Conservation (phyloP, 306 rosid genomes). For the Acacia crassicarpa region DNA sequence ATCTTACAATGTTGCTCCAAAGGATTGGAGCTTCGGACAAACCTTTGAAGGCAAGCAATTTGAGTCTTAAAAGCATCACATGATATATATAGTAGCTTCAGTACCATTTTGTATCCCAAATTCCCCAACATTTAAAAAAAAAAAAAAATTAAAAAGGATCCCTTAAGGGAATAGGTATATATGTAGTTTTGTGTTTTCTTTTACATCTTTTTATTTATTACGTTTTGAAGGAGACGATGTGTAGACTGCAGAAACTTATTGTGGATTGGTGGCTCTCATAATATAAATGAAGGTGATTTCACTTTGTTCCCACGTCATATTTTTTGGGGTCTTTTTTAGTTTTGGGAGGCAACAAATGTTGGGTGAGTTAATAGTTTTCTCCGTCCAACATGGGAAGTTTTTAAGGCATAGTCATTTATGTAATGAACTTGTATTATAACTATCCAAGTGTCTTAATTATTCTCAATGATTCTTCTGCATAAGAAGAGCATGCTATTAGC, state of each 20-base stretch:
- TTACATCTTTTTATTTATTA: constrained; percentile 12
- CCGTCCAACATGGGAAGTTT: background rate
- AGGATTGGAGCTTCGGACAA: constrained; percentile 87
- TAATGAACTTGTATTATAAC: background rate
- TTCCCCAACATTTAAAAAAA: background rate
- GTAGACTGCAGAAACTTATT: constrained; percentile 35
- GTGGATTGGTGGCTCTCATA: constrained; percentile 32
- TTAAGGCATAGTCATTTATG: constrained; percentile 17
- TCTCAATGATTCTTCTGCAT: background rate
- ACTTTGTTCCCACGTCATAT: constrained; percentile 7
- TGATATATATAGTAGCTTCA: background rate
- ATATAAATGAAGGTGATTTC: background rate
- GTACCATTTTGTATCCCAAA: background rate
- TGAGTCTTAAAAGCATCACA: constrained; percentile 45
- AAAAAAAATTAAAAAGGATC: background rate
- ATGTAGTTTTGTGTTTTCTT: constrained; percentile 22
- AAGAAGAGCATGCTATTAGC: background rate
- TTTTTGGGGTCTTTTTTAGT: background rate
- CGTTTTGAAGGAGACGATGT: constrained; percentile 33
- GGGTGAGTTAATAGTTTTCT: constrained; percentile 28
- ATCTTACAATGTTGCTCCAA: constrained; percentile 80
- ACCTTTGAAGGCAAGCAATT: constrained; percentile 95
- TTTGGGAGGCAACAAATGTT: constrained; percentile 31
- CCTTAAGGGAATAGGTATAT: constrained; percentile 24
- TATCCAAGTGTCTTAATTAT: background rate